Evolutionary conservation across 345 rosid genomes (phyloP).

Genomic region (Eucalyptus sp.): DNA sequence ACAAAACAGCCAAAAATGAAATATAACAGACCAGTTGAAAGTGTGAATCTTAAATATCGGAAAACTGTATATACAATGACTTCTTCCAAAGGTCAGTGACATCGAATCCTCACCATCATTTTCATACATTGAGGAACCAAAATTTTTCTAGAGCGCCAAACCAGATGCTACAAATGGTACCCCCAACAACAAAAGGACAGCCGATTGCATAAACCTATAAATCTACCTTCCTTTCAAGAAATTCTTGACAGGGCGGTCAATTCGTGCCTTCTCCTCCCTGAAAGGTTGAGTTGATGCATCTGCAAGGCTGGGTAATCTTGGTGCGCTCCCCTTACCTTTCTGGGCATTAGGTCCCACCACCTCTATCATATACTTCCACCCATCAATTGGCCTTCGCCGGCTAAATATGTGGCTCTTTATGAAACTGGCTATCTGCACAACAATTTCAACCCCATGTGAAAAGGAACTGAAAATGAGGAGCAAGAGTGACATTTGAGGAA

Average conservation of each 20-base stretch:
- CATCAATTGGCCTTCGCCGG: conserved; percentile 91
- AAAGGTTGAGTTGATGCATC: conserved; percentile 82
- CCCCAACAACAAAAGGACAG: neutral
- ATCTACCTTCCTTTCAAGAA: conserved; percentile 29
- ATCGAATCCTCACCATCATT: neutral
- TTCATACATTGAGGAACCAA: neutral
- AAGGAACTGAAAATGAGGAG: neutral
- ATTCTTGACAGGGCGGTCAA: conserved; percentile 4
- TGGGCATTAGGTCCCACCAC: conserved; percentile 94
- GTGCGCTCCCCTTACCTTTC: conserved; percentile 85
- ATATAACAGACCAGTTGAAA: neutral
- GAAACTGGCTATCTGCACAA: conserved; percentile 87
- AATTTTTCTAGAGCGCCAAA: neutral
- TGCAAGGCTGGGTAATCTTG: conserved; percentile 72
- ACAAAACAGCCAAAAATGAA: neutral
- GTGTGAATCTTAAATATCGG: neutral
- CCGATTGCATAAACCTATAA: neutral
- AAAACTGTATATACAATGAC: neutral
- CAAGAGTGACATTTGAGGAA: neutral
- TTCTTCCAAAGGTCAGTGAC: neutral
- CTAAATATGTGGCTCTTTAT: conserved; percentile 90
- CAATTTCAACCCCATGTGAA: neutral
- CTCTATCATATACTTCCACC: conserved; percentile 97
- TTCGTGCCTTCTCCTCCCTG: conserved; percentile 46
- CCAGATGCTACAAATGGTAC: neutral